A percentile compares a stretch with the other conserved stretches of the same genome.
Evolutionary conservation across 2,329 filamentous ascomycete genomes (phyloP).

Genomic region (Aspergillus persii): DNA sequence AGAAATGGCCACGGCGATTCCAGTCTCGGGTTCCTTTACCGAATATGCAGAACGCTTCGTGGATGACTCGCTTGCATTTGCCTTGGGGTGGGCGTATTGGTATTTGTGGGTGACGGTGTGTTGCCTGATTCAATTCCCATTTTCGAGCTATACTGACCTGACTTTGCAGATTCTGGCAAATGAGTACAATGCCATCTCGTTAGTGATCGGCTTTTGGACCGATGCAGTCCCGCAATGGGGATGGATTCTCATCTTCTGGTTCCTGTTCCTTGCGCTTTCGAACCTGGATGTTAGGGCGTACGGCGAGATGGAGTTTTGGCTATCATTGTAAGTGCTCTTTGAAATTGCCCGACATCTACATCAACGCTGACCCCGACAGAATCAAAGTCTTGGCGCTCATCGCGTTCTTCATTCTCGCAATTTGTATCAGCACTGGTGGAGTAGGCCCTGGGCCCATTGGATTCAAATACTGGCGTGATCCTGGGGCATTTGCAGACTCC

Average conservation of each 20-base stretch:
- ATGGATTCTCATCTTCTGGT: constrained; percentile 50
- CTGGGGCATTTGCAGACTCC: constrained; percentile 32
- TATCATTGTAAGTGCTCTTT: constrained; percentile 29
- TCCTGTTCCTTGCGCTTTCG: constrained; percentile 42
- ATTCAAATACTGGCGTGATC: constrained; percentile 40
- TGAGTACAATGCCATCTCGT: constrained; percentile 48
- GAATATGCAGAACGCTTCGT: constrained; percentile 68
- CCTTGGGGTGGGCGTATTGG: constrained; percentile 70
- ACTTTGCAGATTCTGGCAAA: constrained; percentile 34
- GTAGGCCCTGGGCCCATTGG: constrained; percentile 31
- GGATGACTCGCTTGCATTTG: constrained; percentile 66
- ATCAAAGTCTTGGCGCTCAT: constrained; percentile 33
- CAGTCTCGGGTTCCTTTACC: constrained; percentile 69
- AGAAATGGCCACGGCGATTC: constrained; percentile 71
- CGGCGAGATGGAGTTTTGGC: constrained; percentile 53
- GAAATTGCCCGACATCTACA: too few species aligned
- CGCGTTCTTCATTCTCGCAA: constrained; percentile 34
- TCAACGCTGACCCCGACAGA: constrained; percentile 16
- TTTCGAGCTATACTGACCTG: not conserved
- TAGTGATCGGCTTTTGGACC: constrained; percentile 48
- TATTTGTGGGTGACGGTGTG: constrained; percentile 45
- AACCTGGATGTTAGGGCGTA: constrained; percentile 47
- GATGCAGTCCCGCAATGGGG: constrained; percentile 45
- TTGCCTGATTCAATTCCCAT: not conserved
- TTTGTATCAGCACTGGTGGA: constrained; percentile 33